Evolutionary conservation across 192 early-diverging fungal species (phyloP), one percentile per base, ranked within the genome.

Genomic region (Coemansia sp.): DNA sequence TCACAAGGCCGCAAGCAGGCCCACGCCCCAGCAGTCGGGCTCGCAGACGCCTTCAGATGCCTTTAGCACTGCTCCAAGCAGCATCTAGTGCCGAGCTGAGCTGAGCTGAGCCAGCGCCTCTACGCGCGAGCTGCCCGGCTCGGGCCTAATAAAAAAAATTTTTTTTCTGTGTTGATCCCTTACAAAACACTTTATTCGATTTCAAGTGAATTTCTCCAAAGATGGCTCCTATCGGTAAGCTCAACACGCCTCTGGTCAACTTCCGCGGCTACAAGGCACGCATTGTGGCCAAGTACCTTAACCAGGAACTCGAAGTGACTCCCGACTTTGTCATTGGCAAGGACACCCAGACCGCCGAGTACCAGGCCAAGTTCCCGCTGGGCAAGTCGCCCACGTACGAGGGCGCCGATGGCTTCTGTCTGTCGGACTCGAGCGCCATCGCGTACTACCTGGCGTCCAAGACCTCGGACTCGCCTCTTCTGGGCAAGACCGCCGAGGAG

Each of bases 331-430:
- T 82, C 68, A 69, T 90, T 56, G 82, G 80, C 32, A 82, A 79
- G 30, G 82, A 85, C 81, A 90, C 88, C 85, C 85, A 86, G 82
- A 85, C 81, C 39, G 70, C 85, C 40, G 93, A 88, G 78, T 95
- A 84, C 82, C 69, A 90, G 52, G 83, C 84, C 79, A 98, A 96
- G 84, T 96, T 90, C 85, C 93, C 92, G 30, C 60, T 86, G 48
- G 91, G 90, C 69, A 96, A 95, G 84, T 82, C 93, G 53, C 95
- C 95, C 32, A 85, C 75, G 20, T 94, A 93, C 48, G 94, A 93
- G 76, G 82, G 83, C 55, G 72, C 85, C 63, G 87, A 94, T 38
- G 90, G 88, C 40, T 81, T 85, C 73, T 60, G 64, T 58, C 56
- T 89, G 63, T 83, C 83, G 60, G 93, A 97, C 82, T 88, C 85